Evolutionary conservation across 1,284 basidiomycete species (phyloP), one percentile per base, ranked within the genome.

Genomic region (Rhizoctonia solani): DNA sequence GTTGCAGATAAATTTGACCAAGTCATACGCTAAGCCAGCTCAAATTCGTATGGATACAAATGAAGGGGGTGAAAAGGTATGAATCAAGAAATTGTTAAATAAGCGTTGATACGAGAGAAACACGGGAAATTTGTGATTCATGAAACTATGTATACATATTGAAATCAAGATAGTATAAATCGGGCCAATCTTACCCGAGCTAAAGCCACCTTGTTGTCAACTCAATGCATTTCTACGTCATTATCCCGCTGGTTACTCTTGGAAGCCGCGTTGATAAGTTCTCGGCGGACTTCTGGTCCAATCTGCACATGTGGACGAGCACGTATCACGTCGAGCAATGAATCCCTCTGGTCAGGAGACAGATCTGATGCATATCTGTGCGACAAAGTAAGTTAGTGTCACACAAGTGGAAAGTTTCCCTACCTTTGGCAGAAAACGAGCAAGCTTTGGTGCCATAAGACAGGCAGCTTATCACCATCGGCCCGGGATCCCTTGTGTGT

Each of bases 391-490:
- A 55, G 37, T 34, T 21, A 41, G 23, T 2, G 44, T 16, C 1
- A 13, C 32, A 69, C n/a, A 56, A 53, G 50, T 16, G 54, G 19
- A 50, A 14, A 44, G 27, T 46, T 29, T 13, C 25, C 81, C 67
- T 70, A 93, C 92, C 95, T 82, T 79, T 99, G 97, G 34, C 86
- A 88, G 75, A 99, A 98, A 4, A 96, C 93, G 5, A 99, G 83
- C 69, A 99, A 82, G 76, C 92, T 93, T 79, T 99, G 97, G 76
- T 99, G 95, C 97, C 97, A 99, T 13, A 99, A 82, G 11, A 99
- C 97, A 5, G 97, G 97, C 67, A 97, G 82, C 76, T 88, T 88
- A 68, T 89, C 87, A 1, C 85, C 84, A 86, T 41, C 84, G 81
- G 29, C 79, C 80, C 69, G 82, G 82, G 32, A 87, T 6, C 58